These are phyloP conservation scores for Hippophae rhamnoides DNA, from an alignment of 306 rosid species.

Conservation along the genomic window DNA sequence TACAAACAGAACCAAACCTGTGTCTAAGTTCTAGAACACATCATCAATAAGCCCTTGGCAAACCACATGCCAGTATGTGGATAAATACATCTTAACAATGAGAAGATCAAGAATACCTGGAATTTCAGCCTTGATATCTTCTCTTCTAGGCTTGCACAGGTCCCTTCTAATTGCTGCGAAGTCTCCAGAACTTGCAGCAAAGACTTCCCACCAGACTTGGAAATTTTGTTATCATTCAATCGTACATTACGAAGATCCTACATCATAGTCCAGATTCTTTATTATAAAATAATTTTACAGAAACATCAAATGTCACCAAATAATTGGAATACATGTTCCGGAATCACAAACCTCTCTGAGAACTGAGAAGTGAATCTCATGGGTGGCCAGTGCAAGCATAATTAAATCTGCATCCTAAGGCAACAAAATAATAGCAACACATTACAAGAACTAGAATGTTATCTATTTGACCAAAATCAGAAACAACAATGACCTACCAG, in stretches of 20 bases:
- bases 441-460: no score
- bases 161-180: neutral
- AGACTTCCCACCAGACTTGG: neutral
- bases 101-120: slow-evolving; percentile 9
- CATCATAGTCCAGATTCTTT: neutral
- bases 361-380: slow-evolving; percentile 21
- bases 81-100: no score
- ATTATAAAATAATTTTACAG: neutral
- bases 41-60: no score
- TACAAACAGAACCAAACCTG: no score
- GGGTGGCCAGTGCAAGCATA: slow-evolving; percentile 27
- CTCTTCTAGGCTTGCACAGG: slow-evolving; percentile 1
- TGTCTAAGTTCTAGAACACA: no score
- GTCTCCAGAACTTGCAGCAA: neutral
- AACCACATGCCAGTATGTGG: no score
- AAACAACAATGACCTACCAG: slow-evolving; percentile 9
- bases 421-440: slow-evolving; percentile 1
- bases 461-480: neutral
- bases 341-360: slow-evolving; percentile 27
- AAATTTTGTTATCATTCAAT: neutral
- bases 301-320: neutral
- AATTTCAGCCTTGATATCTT: slow-evolving; percentile 14
- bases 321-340: neutral
- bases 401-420: slow-evolving; percentile 27
- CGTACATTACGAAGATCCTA: slow-evolving; percentile 4